Percentiles rank a stretch among this genome's conserved stretches.
These are phyloP conservation scores for Macrolepiota dolichaula DNA, from an alignment of 768 basidiomycete genomes.

Conservation along the genomic window DNA sequence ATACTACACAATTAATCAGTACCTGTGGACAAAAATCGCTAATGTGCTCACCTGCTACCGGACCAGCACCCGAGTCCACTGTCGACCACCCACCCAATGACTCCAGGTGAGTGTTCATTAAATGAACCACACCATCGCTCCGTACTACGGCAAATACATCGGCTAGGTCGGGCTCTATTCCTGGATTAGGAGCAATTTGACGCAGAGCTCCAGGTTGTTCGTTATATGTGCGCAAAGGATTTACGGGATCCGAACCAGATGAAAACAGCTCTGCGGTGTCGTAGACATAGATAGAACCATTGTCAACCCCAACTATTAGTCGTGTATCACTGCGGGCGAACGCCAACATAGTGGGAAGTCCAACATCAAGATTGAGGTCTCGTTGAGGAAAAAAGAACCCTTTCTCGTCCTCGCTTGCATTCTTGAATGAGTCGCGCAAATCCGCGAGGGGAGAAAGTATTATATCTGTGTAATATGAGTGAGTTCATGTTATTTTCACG, in stretches of 20 bases:
- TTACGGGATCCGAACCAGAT: conserved; percentile 34
- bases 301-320: conserved; percentile 54
- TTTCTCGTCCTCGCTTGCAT: conserved; percentile 36
- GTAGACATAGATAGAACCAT: conserved; percentile 59
- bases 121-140: conserved; percentile 46
- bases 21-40: neutral
- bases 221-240: conserved; percentile 49
- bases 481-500: conserved; percentile 4
- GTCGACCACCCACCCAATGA: conserved; percentile 54
- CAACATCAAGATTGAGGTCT: conserved; percentile 38
- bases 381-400: conserved; percentile 48
- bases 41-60: conserved; percentile 51
- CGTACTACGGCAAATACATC: conserved; percentile 57
- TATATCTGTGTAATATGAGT: conserved; percentile 39
- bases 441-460: conserved; percentile 58
- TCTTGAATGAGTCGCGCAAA: conserved; percentile 50
- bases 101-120: conserved; percentile 56
- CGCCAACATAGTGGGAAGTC: conserved; percentile 48
- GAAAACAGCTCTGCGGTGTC: conserved; percentile 53
- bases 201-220: conserved; percentile 41
- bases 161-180: conserved; percentile 43
- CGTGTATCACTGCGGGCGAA: conserved; percentile 61
- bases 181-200: conserved; percentile 66
- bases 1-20: conserved; percentile 40
- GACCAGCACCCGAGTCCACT: conserved; percentile 43